Base-by-base conservation (phyloP, 2,329 filamentous ascomycete genomes). In the Colletotrichum sp. region DNA sequence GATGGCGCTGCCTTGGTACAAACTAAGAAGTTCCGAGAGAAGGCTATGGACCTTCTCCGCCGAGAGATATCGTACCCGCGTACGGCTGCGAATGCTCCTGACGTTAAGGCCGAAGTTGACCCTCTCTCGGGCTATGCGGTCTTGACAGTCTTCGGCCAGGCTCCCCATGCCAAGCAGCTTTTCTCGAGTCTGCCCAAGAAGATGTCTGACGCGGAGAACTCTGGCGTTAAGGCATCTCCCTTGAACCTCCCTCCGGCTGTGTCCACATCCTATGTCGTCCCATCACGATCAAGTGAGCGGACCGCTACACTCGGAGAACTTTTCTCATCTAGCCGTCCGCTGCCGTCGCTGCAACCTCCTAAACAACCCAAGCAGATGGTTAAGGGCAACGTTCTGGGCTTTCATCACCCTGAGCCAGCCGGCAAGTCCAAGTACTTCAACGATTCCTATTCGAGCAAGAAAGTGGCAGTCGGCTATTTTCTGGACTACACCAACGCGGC, bases 141-240 rank as follows among this genome's bases (percentile, higher is more conserved):
- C 8, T 86, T 98, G 72, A 96, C 94, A 1, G 86, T 98, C 2
- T 93, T 92, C 77, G 95, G 94, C 69, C 93, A 92, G 77, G 93
- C 93, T 54, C 91, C 93, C 3, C 91, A 92, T 59, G 89, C 94
- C 43, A 93, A 92, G 77, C 94, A 96, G 74, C 86, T 98, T 6
- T 98, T 97, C 81, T 98, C 96, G 6, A 98, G 96, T 82, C 86
- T 98, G 64, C 94, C 84, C 11, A 84, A 82, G 62, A 85, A 88
- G 13, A 84, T 95, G 12, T 88, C 90, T 66, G 93, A 95, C 79
- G 87, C 89, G 47, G 89, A 86, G 24, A 29, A 18, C 13, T 69
- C 64, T 16, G 29, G n/a, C 27, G 51, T 34, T 66, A 69, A 59
- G 24, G 34, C 33, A 13, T 43, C 65, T 8, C 43, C 59, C 3